phyloP scores from a whole-genome alignment of 1,139 yeast species.

The Diutina sp. region DNA sequence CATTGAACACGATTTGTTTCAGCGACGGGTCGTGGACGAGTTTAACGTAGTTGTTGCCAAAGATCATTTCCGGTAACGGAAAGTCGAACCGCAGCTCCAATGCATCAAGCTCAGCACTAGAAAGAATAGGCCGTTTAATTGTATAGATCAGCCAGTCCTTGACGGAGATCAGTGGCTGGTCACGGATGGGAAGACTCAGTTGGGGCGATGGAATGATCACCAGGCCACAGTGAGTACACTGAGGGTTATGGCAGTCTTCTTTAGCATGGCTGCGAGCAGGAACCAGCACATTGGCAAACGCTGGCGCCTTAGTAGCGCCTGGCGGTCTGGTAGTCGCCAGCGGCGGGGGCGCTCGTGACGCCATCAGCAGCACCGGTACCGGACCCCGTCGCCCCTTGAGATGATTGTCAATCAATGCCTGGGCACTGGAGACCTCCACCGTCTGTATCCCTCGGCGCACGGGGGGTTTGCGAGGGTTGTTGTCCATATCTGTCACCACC shows the following conservation, averaged over 20 bases:
- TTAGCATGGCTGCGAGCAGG: conserved; percentile 20
- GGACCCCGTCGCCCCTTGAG: neutral
- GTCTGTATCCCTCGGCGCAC: neutral
- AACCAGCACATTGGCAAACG: conserved; percentile 7
- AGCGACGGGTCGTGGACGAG: conserved; percentile 19
- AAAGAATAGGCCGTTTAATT: conserved; percentile 63
- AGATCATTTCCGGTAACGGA: conserved; percentile 95
- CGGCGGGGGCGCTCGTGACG: neutral
- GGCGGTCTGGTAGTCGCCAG: neutral
- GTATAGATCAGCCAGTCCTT: conserved; percentile 72
- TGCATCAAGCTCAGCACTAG: conserved; percentile 59
- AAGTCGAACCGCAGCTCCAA: conserved; percentile 49
- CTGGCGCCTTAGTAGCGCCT: neutral
- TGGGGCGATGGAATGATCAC: conserved; percentile 67
- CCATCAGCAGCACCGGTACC: neutral
- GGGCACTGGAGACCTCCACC: neutral
- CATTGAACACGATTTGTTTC: conserved; percentile 46
- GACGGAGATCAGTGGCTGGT: conserved; percentile 52
- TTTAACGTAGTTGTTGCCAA: conserved; percentile 72
- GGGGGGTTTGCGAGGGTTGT: neutral
- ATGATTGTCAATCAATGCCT: neutral
- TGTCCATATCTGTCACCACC: neutral
- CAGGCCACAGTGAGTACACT: conserved; percentile 52
- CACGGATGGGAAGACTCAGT: conserved; percentile 47
- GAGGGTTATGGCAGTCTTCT: conserved; percentile 33